Evolutionary conservation across 2,329 filamentous ascomycete species (phyloP).

Genomic region (Aspergillus jensenii): DNA sequence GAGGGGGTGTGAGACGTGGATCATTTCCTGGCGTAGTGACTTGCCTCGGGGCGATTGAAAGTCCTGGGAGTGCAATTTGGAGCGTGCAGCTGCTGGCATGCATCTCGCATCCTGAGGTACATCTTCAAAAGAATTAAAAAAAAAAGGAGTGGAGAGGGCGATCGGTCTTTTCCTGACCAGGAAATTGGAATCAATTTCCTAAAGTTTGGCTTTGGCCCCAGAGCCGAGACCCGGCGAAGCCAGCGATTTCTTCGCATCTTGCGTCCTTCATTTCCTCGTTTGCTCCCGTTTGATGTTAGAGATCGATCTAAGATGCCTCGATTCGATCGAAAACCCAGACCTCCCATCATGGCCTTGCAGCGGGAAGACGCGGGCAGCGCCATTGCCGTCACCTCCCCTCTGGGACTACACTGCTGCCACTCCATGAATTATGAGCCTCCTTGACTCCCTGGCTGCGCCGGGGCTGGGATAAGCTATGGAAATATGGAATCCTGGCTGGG

Average conservation of each 20-base stretch:
- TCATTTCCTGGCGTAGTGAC: neutral
- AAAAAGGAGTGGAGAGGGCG: slow-evolving; percentile 11
- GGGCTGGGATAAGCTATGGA: neutral
- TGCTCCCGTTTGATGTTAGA: neutral
- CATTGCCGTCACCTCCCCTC: neutral
- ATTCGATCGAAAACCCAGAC: neutral
- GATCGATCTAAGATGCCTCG: neutral
- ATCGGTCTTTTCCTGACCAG: slow-evolving; percentile 21
- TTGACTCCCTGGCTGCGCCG: neutral
- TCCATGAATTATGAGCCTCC: neutral
- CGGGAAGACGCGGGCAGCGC: slow-evolving; percentile 3
- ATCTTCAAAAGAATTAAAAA: neutral
- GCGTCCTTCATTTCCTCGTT: neutral
- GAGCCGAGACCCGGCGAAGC: slow-evolving; percentile 8
- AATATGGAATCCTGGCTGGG: neutral
- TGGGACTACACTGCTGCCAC: neutral
- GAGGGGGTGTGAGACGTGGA: neutral
- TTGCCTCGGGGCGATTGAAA: neutral
- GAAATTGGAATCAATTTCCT: slow-evolving; percentile 13
- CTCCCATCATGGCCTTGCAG: slow-evolving; percentile 1
- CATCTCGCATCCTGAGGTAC: neutral
- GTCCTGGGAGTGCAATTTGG: neutral
- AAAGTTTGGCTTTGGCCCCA: slow-evolving; percentile 4
- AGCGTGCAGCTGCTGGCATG: neutral
- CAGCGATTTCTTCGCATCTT: neutral